phyloP scores from a whole-genome alignment of 768 basidiomycete species.

The Lepiota brunneoincarnata region DNA sequence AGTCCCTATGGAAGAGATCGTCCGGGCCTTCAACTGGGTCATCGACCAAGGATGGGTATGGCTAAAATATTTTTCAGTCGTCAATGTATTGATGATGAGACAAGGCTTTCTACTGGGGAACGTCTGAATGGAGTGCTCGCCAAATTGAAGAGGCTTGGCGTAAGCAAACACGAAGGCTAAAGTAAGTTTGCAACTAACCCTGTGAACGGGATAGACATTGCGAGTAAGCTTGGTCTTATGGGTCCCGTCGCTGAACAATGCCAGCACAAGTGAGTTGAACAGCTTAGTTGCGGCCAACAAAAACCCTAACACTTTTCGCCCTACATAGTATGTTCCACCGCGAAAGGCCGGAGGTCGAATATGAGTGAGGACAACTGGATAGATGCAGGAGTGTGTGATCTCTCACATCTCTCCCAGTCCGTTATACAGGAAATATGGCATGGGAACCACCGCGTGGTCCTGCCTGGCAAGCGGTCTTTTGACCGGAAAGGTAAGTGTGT shows the following conservation, averaged over 20 bases:
- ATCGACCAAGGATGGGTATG: constrained; percentile 69
- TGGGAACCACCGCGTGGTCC: constrained; percentile 73
- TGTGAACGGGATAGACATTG: constrained; percentile 47
- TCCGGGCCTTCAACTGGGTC: constrained; percentile 77
- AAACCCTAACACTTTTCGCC: background rate
- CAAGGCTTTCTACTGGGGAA: constrained; percentile 70
- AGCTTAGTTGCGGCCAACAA: background rate
- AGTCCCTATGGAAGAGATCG: constrained; percentile 75
- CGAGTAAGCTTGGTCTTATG: constrained; percentile 60
- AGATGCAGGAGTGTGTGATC: background rate
- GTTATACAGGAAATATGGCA: constrained; percentile 63
- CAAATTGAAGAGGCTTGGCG: constrained; percentile 68
- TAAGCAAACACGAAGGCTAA: constrained; percentile 25
- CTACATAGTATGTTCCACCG: constrained; percentile 67
- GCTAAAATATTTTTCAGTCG: constrained; percentile 5
- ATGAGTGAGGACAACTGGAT: constrained; percentile 38
- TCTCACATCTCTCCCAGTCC: constrained; percentile 31
- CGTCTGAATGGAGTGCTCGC: constrained; percentile 74
- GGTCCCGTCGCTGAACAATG: constrained; percentile 78
- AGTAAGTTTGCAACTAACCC: background rate
- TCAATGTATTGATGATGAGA: background rate
- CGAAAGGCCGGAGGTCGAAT: constrained; percentile 81
- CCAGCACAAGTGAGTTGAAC: constrained; percentile 53
- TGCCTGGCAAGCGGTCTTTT: constrained; percentile 72
- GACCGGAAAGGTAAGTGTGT: constrained; percentile 64